Percentiles rank a stretch among this genome's conserved stretches.
These are phyloP conservation scores for Entonaema liquescens DNA, from an alignment of 495 filamentous ascomycete species.

Conservation along the genomic window DNA sequence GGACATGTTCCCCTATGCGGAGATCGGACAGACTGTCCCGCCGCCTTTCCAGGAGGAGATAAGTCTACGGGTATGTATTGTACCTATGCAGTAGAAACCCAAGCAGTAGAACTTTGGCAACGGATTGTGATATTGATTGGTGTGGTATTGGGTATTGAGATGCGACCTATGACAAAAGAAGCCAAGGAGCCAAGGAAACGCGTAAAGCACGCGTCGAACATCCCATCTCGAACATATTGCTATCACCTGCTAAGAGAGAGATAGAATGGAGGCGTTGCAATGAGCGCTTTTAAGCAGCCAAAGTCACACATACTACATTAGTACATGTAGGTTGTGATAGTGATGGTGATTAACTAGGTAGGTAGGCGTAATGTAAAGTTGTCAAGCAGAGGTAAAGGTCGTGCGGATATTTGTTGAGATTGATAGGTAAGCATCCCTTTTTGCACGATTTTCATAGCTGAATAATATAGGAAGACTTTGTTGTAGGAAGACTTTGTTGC, in stretches of 20 bases:
- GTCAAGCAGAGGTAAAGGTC: not conserved
- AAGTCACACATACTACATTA: not conserved
- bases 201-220: conserved; percentile 31
- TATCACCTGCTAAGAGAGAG: not conserved
- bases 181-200: conserved; percentile 22
- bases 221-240: conserved; percentile 20
- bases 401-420: not conserved
- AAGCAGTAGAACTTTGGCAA: conserved; percentile 13
- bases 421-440: not conserved
- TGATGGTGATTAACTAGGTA: too few relatives aligned
- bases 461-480: not conserved
- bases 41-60: conserved; percentile 31
- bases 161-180: conserved; percentile 11
- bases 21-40: conserved; percentile 37
- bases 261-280: not conserved
- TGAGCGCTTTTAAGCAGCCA: not conserved
- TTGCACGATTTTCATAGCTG: not conserved
- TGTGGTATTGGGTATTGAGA: conserved; percentile 22
- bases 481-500: too few relatives aligned
- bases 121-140: conserved; percentile 33
- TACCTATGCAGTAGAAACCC: too few relatives aligned
- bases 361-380: not conserved
- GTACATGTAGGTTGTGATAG: not conserved
- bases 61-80: conserved; percentile 2
- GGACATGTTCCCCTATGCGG: conserved; percentile 24